Conservation (phyloP, 768 basidiomycete genomes). For the Boletus rubropictus region DNA sequence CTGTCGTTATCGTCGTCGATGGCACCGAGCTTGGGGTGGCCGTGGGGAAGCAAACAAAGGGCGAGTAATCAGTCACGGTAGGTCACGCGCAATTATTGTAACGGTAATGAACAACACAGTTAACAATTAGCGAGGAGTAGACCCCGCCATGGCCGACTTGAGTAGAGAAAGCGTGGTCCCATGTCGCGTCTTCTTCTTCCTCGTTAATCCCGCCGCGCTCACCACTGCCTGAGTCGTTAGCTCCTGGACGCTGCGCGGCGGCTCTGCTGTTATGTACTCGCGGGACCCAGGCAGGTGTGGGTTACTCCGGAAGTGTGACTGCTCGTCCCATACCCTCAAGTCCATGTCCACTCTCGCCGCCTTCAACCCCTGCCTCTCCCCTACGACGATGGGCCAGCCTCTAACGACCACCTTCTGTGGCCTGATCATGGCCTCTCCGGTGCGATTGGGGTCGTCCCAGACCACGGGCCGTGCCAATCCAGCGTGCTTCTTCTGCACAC, state of each 20-base stretch:
- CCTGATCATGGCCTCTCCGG: slow-evolving; percentile 29
- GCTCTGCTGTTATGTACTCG: slow-evolving; percentile 39
- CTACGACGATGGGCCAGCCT: slow-evolving; percentile 43
- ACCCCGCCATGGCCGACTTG: slow-evolving; percentile 16
- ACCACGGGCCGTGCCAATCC: slow-evolving; percentile 18
- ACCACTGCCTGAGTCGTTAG: slow-evolving; percentile 12
- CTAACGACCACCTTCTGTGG: slow-evolving; percentile 27
- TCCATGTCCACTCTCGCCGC: slow-evolving; percentile 30
- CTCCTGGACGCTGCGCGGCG: slow-evolving; percentile 18
- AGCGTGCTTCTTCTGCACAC: slow-evolving; percentile 15
- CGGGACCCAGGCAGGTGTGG: slow-evolving; percentile 44
- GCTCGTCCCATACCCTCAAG: slow-evolving; percentile 27
- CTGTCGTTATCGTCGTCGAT: slow-evolving; percentile 5
- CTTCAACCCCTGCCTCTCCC: slow-evolving; percentile 36
- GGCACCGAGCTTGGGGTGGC: slow-evolving; percentile 11
- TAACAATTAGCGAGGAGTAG: not conserved
- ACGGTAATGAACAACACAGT: not conserved
- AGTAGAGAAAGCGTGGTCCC: slow-evolving; percentile 13
- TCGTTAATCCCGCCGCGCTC: slow-evolving; percentile 2
- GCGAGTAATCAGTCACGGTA: slow-evolving; percentile 20
- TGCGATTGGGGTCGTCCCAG: slow-evolving; percentile 27
- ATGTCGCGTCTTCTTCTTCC: not conserved
- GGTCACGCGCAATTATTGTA: slow-evolving; percentile 24
- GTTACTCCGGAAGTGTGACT: slow-evolving; percentile 36
- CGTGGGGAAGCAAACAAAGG: slow-evolving; percentile 27